phyloP scores from a whole-genome alignment of 2,329 filamentous ascomycete species.

The Stromatinia cepivora region DNA sequence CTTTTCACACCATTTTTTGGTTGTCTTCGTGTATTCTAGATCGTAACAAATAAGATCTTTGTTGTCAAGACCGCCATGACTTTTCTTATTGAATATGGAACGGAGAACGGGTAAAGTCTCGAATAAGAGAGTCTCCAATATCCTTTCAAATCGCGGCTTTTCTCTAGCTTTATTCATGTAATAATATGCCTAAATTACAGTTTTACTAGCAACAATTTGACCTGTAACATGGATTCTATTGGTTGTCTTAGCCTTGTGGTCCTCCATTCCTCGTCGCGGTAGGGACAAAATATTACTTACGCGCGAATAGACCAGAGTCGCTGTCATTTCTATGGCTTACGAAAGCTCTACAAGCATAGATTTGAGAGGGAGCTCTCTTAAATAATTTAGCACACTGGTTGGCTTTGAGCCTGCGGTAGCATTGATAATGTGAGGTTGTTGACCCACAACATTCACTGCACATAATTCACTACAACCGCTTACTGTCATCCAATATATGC shows the following conservation, averaged over 20 bases:
- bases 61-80: too few species aligned
- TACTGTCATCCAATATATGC: too few species aligned
- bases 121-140: neutral
- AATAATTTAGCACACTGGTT: too few species aligned
- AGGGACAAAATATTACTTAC: too few species aligned
- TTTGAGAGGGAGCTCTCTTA: too few species aligned
- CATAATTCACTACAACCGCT: too few species aligned
- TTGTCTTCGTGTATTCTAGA: neutral
- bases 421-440: too few species aligned
- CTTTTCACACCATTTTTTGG: neutral
- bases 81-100: neutral
- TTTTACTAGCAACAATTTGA: neutral
- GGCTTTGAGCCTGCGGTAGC: too few species aligned
- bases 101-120: neutral
- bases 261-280: neutral
- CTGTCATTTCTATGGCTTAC: too few species aligned
- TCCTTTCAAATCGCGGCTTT: neutral
- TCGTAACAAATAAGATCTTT: neutral
- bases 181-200: neutral
- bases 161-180: neutral
- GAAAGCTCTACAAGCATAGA: too few species aligned
- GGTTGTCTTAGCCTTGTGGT: neutral
- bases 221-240: neutral
- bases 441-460: too few species aligned
- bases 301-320: too few species aligned